These are phyloP conservation scores for Begonia masoniana DNA, from an alignment of 306 rosid species.

Conservation along the genomic window DNA sequence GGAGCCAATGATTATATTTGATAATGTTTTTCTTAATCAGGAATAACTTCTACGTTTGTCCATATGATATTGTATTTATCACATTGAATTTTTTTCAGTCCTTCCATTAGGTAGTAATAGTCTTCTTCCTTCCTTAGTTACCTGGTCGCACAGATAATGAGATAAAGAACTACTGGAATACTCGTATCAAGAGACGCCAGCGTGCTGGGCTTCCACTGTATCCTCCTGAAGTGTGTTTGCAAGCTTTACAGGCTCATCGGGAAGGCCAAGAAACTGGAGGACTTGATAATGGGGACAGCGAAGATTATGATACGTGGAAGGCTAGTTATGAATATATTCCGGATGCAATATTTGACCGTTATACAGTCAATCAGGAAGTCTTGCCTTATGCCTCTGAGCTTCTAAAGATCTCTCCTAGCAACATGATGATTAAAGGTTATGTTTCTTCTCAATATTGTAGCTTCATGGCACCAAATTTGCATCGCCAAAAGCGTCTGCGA, in stretches of 20 bases:
- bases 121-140: constrained; percentile 37
- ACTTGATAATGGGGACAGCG: constrained; percentile 28
- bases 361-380: constrained; percentile 38
- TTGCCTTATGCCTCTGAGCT: constrained; percentile 40
- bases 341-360: constrained; percentile 42
- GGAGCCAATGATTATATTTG: no score
- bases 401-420: constrained; percentile 32
- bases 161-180: constrained; percentile 98
- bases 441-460: constrained; percentile 54
- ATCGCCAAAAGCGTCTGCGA: constrained; percentile 49
- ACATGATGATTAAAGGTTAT: constrained; percentile 40
- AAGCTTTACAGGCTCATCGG: constrained; percentile 39
- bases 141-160: constrained; percentile 99
- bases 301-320: constrained; percentile 32
- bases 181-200: constrained; percentile 80
- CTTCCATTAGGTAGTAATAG: no score
- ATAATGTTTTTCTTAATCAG: no score
- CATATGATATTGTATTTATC: no score
- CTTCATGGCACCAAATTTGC: constrained; percentile 30
- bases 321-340: constrained; percentile 32
- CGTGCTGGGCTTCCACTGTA: constrained; percentile 91
- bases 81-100: no score
- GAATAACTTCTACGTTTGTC: no score
- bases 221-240: constrained; percentile 66
- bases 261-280: constrained; percentile 33